Evolutionary conservation across 2,329 filamentous ascomycete species (phyloP), one percentile per base, ranked within the genome.

Genomic region (Orbilia brochopaga): DNA sequence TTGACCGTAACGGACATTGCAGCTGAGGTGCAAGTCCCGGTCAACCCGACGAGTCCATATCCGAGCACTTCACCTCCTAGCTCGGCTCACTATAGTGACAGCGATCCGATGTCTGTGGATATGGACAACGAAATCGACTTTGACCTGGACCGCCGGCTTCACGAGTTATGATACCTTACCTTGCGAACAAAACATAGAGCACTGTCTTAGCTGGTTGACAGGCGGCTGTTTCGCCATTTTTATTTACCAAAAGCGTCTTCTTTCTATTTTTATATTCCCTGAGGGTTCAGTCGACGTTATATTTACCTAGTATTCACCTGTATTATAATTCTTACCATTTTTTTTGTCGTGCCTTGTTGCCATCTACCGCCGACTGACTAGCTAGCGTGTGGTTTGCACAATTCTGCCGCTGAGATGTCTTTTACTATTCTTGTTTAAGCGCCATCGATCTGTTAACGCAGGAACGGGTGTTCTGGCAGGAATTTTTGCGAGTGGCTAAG

Each of bases 1-100:
- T 52, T 65, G 44, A 72, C 60, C 13, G 67, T 57, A 24, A 56
- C 60, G 51, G 67, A 65, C 52, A 72, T 72, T 46, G 67, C 67
- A 30, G 67, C 67, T 32, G 67, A 72, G 32, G 67, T 72, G 17
- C 48, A 72, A 21, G 67, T 72, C 2, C 60, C 67, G 2, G 67
- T 72, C 7, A 65, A 50, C 17, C 54, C 67, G 7, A 55, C 46
- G 19, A 72, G 67, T 11, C 60, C 67, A 50, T 65, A 65, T 35
- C 64, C 67, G 17, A 48, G 44, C 44, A 48, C 44, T 13, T 72
- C 67, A n/a, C 67, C 67, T 56, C 67, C 67, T 21, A 72, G 60
- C 35, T 55, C 55, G 24, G 51, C 30, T 11, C 24, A 24, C 10
- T 65, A 65, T 21, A n/a, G n/a, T n/a, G 67, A 72, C 30, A 37